These are phyloP conservation scores for Diplodia sapinea DNA, from an alignment of 2,329 filamentous ascomycete species.

Conservation along the genomic window DNA sequence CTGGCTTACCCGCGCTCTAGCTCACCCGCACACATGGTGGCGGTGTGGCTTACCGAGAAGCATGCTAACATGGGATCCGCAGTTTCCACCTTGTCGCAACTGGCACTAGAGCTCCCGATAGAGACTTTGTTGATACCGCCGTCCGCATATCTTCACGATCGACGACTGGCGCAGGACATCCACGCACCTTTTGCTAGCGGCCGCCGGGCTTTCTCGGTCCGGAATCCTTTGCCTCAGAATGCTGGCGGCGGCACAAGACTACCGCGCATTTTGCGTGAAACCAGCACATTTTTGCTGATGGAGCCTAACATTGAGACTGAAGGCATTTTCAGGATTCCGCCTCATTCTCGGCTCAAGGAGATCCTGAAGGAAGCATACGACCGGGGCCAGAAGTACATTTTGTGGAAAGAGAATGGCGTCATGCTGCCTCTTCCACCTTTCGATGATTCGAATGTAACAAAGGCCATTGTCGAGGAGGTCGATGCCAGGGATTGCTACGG, in stretches of 20 bases:
- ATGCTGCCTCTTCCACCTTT: conserved; percentile 45
- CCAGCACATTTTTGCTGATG: conserved; percentile 58
- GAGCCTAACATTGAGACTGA: conserved; percentile 56
- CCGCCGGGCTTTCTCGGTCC: conserved; percentile 54
- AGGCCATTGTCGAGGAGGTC: conserved; percentile 54
- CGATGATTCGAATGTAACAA: conserved; percentile 42
- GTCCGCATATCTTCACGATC: conserved; percentile 60
- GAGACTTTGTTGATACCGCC: conserved; percentile 61
- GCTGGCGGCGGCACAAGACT: conserved; percentile 54
- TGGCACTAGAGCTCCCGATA: conserved; percentile 59
- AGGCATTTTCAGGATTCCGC: conserved; percentile 61
- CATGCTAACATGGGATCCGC: conserved; percentile 20
- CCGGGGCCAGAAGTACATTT: conserved; percentile 59
- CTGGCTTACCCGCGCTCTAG: conserved; percentile 9
- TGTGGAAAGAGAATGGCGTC: conserved; percentile 56
- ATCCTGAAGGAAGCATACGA: conserved; percentile 62
- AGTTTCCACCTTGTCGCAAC: conserved; percentile 57
- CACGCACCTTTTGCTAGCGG: conserved; percentile 55
- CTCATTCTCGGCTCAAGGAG: conserved; percentile 57
- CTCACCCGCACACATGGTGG: background rate
- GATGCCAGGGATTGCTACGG: conserved; percentile 59
- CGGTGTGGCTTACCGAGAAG: background rate
- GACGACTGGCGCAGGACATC: conserved; percentile 56
- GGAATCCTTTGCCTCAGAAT: conserved; percentile 55
- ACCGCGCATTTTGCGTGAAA: conserved; percentile 60